Base-by-base conservation (phyloP, 176 grass and related monocot species). In the Typha latifolia region DNA sequence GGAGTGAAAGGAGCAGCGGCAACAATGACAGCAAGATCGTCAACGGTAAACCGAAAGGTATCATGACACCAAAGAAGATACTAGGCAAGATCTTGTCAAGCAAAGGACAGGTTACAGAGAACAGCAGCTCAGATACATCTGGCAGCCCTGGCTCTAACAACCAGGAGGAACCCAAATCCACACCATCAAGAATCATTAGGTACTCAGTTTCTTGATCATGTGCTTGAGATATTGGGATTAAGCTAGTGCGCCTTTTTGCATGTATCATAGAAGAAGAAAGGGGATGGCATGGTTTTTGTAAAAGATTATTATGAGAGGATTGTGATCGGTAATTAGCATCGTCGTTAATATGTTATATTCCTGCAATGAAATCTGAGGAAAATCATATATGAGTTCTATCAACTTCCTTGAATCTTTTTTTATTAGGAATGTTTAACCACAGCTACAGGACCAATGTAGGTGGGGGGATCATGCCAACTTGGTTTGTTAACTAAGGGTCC, bases 41-140 rank as follows among this genome's bases (percentile, higher is more conserved):
- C 64, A 85, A 61, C 5, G 75, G 72, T 53, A 90, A 84, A 84
- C 82, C 26, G 8, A 92, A 82, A 61, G 76, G 72, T 12, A 73
- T 26, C 0, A 62, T 64, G 14, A 74, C 81, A 4, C 80, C 81
- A 0, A 97, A 84, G 78, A 97, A 82, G 49, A 82, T 83, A 8
- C 57, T 90, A 0, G 83, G 83, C 66, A 99, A 87, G 86, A 66
- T 74, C 51, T 52, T 81, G 67, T 69, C 84, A 14, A 78, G 76
- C 81, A 90, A 84, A 48, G 85, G 66, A n/a, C 86, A 79, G 51
- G n/a, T 64, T 1, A 79, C 80, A 13, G 84, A 84, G 69, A 85
- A 74, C 48, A 91, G 87, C 66, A 87, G 79, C 61, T 93, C 85
- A 1, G 94, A 99, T 47, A 91, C 86, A 0, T 87, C 83, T 0